Evolutionary conservation across 768 basidiomycete species (phyloP).

Genomic region (Lentinula aciculospora): DNA sequence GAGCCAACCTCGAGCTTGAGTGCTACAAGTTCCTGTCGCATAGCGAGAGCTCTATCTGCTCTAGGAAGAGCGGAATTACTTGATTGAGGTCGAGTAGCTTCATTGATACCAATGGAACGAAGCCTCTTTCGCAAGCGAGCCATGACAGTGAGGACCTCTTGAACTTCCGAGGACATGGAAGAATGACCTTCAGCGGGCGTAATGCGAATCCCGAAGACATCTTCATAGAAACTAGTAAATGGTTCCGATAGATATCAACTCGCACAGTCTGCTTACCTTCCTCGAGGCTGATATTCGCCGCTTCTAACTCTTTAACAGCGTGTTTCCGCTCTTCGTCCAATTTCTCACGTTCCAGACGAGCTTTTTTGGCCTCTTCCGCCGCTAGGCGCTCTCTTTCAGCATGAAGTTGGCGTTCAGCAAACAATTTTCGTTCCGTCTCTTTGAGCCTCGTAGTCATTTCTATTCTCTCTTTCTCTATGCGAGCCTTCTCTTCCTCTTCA

Average conservation of each 20-base stretch:
- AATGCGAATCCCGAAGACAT: constrained; percentile 50
- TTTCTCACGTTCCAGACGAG: constrained; percentile 15
- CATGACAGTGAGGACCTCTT: constrained; percentile 44
- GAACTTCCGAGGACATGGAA: constrained; percentile 32
- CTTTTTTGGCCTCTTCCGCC: constrained; percentile 16
- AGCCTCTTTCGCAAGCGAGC: constrained; percentile 53
- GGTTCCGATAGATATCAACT: not conserved
- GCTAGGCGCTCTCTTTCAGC: constrained; percentile 18
- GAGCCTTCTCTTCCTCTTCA: constrained; percentile 17
- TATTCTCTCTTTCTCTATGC: constrained; percentile 19
- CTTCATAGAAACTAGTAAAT: constrained; percentile 22
- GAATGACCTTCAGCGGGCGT: constrained; percentile 24
- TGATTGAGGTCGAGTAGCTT: constrained; percentile 37
- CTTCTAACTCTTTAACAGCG: constrained; percentile 10
- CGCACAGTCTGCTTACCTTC: not conserved
- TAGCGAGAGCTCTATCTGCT: constrained; percentile 36
- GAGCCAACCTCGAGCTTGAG: constrained; percentile 39
- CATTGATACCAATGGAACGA: constrained; percentile 55
- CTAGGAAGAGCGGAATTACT: constrained; percentile 45
- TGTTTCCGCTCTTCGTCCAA: constrained; percentile 15
- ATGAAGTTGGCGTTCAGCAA: constrained; percentile 5
- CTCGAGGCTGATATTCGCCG: constrained; percentile 14
- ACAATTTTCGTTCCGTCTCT: constrained; percentile 11
- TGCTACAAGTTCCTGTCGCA: constrained; percentile 39
- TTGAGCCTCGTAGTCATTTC: constrained; percentile 16